Evolutionary conservation across 2,329 filamentous ascomycete genomes (phyloP).

Genomic region (Colletotrichum sp.): DNA sequence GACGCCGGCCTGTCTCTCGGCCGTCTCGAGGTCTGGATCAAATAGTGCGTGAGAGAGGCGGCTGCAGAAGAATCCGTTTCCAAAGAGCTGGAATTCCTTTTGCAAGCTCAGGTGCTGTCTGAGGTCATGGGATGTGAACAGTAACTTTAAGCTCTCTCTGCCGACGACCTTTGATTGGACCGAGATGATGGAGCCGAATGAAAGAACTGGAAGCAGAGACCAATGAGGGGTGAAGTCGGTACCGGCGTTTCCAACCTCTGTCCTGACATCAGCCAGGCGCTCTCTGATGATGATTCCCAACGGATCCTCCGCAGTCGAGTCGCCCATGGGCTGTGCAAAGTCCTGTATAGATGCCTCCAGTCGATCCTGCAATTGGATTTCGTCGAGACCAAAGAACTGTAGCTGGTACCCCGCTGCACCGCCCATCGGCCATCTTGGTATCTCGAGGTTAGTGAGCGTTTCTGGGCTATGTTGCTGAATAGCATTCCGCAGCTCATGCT

Average conservation of each 20-base stretch:
- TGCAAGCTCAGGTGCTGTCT: constrained; percentile 76
- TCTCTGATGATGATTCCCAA: constrained; percentile 26
- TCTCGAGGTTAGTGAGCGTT: background rate
- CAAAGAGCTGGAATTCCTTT: constrained; percentile 80
- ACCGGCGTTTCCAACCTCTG: constrained; percentile 9
- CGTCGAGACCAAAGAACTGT: constrained; percentile 54
- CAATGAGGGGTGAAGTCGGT: constrained; percentile 55
- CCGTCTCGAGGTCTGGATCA: constrained; percentile 79
- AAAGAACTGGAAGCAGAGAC: constrained; percentile 70
- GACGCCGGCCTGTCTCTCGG: constrained; percentile 74
- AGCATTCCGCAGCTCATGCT: constrained; percentile 42
- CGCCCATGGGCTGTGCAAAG: constrained; percentile 40
- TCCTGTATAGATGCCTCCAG: constrained; percentile 56
- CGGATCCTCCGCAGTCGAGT: constrained; percentile 24
- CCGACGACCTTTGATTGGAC: constrained; percentile 81
- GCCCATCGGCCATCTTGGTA: background rate
- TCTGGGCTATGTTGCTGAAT: constrained; percentile 25
- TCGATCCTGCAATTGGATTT: constrained; percentile 49
- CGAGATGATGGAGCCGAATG: constrained; percentile 75
- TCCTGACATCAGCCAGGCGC: constrained; percentile 32
- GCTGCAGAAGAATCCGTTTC: constrained; percentile 83
- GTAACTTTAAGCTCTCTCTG: constrained; percentile 72
- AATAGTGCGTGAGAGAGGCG: constrained; percentile 85
- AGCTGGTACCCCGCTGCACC: constrained; percentile 29
- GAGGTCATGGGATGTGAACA: constrained; percentile 78